Base-by-base conservation (phyloP, 139 green algal species). In the Zygnema circumcarinatum region DNA sequence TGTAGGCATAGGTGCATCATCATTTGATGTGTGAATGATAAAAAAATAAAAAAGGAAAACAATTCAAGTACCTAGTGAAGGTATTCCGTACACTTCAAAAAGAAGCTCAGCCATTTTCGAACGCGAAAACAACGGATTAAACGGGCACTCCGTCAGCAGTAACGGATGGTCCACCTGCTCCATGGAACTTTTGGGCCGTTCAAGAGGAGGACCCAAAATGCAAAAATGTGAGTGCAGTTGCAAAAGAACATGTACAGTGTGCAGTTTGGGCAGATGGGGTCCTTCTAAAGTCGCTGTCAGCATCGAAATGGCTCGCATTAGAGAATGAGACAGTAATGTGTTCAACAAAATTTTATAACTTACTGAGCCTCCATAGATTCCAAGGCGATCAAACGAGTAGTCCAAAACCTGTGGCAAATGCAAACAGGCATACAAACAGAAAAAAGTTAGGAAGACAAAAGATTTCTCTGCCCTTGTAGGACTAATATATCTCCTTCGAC, bases 71-170 rank as follows among this genome's bases (percentile, higher is more conserved):
- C 79, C 84, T 1, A 90, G 33, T 0, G 78, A 33, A 25, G 86
- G 86, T 20, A 90, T 80, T n/a, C 68, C 86, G 68, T 91, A 91
- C 40, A 82, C 68, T 54, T 91, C 87, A 47, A 91, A 85, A 25
- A 89, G 41, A 54, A 89, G 84, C 53, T 90, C 85, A 39, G 79
- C 80, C 22, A 83, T 90, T 75, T 90, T 90, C n/a, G 38, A 38
- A 31, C 86, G 86, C 21, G 80, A 32, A 47, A 68, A 84, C 20
- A 89, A 32, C 25, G 86, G 86, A 41, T 84, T 81, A 1, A 52
- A 52, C 16, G 62, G 86, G 41, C 81, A 88, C 79, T 90, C 86
- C 0, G 86, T 89, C 22, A 90, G 11, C 22, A 90, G 1, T 62
- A 90, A 69, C 31, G 86, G 80, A 41, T 90, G 86, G 52, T 47